A percentile compares a stretch with the other conserved stretches of the same genome.
These are phyloP conservation scores for Gossypium australe DNA, from an alignment of 345 rosid genomes.

Conservation along the genomic window DNA sequence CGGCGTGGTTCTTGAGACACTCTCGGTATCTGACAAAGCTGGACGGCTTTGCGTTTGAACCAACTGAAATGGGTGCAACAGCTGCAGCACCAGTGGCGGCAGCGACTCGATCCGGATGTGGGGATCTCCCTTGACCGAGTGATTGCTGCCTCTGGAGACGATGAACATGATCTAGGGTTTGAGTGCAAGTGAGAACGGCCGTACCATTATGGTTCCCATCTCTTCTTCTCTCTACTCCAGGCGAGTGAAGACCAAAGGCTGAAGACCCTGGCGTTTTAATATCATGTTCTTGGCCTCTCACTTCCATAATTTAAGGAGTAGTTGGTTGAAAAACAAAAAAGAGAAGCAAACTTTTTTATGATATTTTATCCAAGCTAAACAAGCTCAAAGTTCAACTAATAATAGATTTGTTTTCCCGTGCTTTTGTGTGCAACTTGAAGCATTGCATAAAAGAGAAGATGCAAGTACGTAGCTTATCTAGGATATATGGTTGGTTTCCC, in stretches of 20 bases:
- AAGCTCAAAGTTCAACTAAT: not conserved
- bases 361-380: not conserved
- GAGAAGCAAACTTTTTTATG: not conserved
- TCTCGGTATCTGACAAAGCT: constrained; percentile 53
- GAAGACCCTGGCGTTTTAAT: constrained; percentile 26
- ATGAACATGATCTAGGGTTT: constrained; percentile 67
- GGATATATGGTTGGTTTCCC: not conserved
- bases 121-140: constrained; percentile 23
- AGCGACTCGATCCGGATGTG: constrained; percentile 33
- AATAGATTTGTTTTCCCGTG: no score
- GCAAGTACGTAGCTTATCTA: constrained; percentile 13
- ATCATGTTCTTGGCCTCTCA: constrained; percentile 39
- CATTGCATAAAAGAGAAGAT: not conserved
- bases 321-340: not conserved
- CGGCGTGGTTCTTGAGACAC: constrained; percentile 83
- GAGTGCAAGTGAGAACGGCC: constrained; percentile 33
- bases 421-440: not conserved
- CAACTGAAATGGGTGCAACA: constrained; percentile 22
- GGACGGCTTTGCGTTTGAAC: constrained; percentile 32
- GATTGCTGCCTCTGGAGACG: constrained; percentile 23
- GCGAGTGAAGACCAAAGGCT: constrained; percentile 21
- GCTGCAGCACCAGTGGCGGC: constrained; percentile 16
- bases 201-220: constrained; percentile 45
- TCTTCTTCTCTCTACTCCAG: constrained; percentile 40
- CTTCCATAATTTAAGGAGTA: constrained; percentile 29